A percentile compares a stretch with the other conserved stretches of the same genome.
Conservation (phyloP, 345 rosid genomes). For the Eucalyptus curtisii region DNA sequence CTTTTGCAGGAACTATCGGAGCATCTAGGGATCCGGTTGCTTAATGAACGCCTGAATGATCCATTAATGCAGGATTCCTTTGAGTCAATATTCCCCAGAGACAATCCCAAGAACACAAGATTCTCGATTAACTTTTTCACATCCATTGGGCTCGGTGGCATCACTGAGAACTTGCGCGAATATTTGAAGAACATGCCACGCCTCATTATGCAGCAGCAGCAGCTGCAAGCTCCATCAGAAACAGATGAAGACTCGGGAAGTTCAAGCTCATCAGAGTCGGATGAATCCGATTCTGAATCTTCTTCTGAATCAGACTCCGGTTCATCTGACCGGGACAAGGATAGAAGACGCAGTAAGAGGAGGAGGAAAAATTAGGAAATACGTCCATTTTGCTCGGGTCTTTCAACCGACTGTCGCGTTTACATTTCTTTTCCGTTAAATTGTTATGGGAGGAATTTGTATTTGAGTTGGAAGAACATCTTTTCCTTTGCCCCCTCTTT, state of each 20-base stretch:
- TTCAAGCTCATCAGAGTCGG: slow-evolving; percentile 26
- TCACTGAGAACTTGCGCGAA: slow-evolving; percentile 83
- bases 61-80: background rate
- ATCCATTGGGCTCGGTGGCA: slow-evolving; percentile 95
- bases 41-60: background rate
- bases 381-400: background rate
- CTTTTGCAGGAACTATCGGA: slow-evolving; percentile 75
- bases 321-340: background rate
- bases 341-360: background rate
- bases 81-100: slow-evolving; percentile 65
- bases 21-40: slow-evolving; percentile 75
- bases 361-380: background rate
- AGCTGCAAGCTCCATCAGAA: slow-evolving; percentile 20
- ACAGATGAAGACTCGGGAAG: slow-evolving; percentile 23
- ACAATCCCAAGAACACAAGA: slow-evolving; percentile 88
- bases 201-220: slow-evolving; percentile 85
- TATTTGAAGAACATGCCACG: slow-evolving; percentile 93
- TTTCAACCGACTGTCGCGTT: background rate
- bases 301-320: background rate
- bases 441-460: background rate
- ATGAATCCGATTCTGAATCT: background rate
- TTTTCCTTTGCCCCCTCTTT: background rate
- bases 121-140: slow-evolving; percentile 89
- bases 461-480: background rate
- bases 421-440: background rate